Percentiles rank a stretch among this genome's conserved stretches.
Conservation (phyloP, 768 basidiomycete species). For the Suillus decipiens region DNA sequence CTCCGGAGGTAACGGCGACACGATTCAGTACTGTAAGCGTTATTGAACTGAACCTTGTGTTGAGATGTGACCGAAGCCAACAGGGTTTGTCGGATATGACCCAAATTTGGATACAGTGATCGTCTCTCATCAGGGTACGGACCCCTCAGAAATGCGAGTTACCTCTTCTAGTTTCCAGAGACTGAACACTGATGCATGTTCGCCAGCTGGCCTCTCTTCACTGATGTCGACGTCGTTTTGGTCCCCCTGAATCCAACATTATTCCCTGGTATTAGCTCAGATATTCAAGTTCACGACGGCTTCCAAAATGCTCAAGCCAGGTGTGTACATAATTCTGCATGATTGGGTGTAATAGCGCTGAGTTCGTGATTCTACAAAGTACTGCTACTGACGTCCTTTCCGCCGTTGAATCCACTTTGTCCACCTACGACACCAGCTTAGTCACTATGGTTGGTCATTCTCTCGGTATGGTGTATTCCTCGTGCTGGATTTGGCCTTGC, state of each 20-base stretch:
- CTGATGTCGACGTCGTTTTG: conserved; percentile 43
- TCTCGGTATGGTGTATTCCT: conserved; percentile 27
- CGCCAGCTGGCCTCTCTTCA: conserved; percentile 38
- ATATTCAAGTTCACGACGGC: conserved; percentile 47
- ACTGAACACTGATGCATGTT: neutral
- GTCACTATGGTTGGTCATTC: conserved; percentile 52
- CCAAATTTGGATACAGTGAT: conserved; percentile 38
- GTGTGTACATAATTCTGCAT: conserved; percentile 31
- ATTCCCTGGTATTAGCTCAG: conserved; percentile 50
- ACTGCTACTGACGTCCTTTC: conserved; percentile 43
- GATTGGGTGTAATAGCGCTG: neutral
- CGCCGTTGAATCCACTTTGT: conserved; percentile 46
- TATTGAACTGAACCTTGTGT: neutral
- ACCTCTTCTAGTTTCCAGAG: neutral
- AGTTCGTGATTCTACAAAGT: conserved; percentile 21
- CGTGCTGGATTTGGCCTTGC: neutral
- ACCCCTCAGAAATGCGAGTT: conserved; percentile 31
- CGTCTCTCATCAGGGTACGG: conserved; percentile 40
- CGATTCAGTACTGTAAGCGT: conserved; percentile 44
- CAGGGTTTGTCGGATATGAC: conserved; percentile 59
- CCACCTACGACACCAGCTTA: conserved; percentile 31
- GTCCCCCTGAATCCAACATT: conserved; percentile 37
- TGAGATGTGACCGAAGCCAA: neutral
- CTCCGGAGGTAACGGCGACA: conserved; percentile 47
- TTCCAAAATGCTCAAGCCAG: conserved; percentile 45